Evolutionary conservation across 2,329 filamentous ascomycete genomes (phyloP).

Genomic region (Knoxdaviesia proteae): DNA sequence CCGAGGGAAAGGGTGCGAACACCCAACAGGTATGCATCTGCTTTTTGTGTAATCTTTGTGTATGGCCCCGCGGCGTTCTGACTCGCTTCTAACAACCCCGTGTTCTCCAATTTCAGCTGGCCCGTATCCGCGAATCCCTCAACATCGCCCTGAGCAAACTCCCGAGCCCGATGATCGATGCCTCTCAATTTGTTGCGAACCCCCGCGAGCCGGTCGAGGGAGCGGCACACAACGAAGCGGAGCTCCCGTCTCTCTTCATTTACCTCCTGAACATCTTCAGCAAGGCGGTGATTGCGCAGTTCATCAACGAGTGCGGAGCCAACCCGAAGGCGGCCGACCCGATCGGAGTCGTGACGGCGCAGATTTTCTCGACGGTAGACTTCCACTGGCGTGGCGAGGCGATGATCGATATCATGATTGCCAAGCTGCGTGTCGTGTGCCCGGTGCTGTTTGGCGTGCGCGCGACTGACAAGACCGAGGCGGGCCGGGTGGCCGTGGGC

Average conservation of each 20-base stretch:
- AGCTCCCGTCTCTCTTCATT: slow-evolving; percentile 43
- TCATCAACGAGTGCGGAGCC: slow-evolving; percentile 43
- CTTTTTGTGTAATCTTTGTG: too few relatives aligned
- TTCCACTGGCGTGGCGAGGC: slow-evolving; percentile 47
- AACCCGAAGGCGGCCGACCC: slow-evolving; percentile 51
- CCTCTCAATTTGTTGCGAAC: slow-evolving; percentile 29
- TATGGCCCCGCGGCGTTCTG: too few relatives aligned
- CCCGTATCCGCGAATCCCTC: slow-evolving; percentile 30
- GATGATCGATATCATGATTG: slow-evolving; percentile 64
- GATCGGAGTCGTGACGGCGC: slow-evolving; percentile 55
- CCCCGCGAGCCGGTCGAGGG: slow-evolving; percentile 25
- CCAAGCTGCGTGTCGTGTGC: slow-evolving; percentile 64
- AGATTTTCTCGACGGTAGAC: slow-evolving; percentile 49
- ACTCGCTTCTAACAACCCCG: too few relatives aligned
- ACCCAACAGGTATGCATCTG: slow-evolving; percentile 4
- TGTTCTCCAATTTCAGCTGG: background rate
- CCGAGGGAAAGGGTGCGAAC: slow-evolving; percentile 42
- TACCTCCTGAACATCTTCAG: slow-evolving; percentile 60
- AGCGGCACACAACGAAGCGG: slow-evolving; percentile 25
- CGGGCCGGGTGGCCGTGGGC: slow-evolving; percentile 46
- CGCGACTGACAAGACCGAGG: slow-evolving; percentile 52
- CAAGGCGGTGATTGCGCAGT: slow-evolving; percentile 52
- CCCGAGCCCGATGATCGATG: slow-evolving; percentile 31
- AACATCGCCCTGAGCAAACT: slow-evolving; percentile 18
- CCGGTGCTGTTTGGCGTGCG: slow-evolving; percentile 72